phyloP scores from a whole-genome alignment of 371 early-diverging fungal genomes.

The Lichtheimia corymbifera region DNA sequence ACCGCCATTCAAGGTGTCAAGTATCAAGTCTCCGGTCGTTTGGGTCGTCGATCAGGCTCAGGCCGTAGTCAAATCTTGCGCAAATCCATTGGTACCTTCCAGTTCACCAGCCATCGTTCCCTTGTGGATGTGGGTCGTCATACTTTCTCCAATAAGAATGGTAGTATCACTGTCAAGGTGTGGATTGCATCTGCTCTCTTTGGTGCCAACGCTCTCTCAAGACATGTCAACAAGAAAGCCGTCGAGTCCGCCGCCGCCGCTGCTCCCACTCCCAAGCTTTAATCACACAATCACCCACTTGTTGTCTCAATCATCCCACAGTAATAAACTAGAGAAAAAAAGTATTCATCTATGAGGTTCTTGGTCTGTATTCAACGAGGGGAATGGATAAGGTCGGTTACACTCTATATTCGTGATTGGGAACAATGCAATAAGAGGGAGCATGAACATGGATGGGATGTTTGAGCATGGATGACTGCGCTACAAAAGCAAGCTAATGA shows the following conservation, averaged over 20 bases:
- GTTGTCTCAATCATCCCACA: no score
- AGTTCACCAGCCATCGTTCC: slow-evolving; percentile 50
- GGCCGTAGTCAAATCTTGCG: slow-evolving; percentile 44
- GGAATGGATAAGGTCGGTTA: no score
- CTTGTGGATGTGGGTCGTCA: slow-evolving; percentile 55
- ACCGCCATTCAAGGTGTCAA: slow-evolving; percentile 56
- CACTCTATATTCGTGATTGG: no score
- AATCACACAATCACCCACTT: background rate
- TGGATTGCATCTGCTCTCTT: slow-evolving; percentile 54
- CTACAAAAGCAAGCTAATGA: no score
- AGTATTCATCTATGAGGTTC: no score
- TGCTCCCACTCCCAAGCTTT: slow-evolving; percentile 1
- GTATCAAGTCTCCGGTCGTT: slow-evolving; percentile 52
- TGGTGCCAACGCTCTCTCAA: slow-evolving; percentile 48
- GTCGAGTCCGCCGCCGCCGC: slow-evolving; percentile 19
- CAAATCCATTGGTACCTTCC: slow-evolving; percentile 52
- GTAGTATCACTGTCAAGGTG: slow-evolving; percentile 56
- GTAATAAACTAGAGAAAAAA: no score
- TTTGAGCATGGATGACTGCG: no score
- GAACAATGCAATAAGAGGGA: no score
- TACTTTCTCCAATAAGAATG: slow-evolving; percentile 54
- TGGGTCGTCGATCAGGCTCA: slow-evolving; percentile 50
- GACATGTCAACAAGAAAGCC: slow-evolving; percentile 33
- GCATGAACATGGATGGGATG: no score
- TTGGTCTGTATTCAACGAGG: no score